These are phyloP conservation scores for Dendryphion nanum DNA, from an alignment of 2,329 filamentous ascomycete species.

Conservation along the genomic window DNA sequence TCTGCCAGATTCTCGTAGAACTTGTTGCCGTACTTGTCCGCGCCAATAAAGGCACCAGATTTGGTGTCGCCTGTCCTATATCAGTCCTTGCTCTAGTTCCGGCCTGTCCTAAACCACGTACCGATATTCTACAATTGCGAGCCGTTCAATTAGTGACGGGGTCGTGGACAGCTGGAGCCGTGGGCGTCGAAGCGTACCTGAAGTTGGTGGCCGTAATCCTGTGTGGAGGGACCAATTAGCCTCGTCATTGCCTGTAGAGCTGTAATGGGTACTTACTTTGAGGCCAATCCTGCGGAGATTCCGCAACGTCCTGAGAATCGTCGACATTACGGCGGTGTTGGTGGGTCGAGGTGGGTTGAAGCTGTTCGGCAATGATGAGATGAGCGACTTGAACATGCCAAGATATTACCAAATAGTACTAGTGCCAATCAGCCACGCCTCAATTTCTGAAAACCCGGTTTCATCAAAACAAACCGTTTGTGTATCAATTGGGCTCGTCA, in stretches of 20 bases:
- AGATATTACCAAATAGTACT: slow-evolving; percentile 7
- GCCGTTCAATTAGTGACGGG: slow-evolving; percentile 23
- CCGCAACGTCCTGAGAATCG: slow-evolving; percentile 77
- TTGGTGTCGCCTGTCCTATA: slow-evolving; percentile 82
- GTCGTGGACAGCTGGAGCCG: slow-evolving; percentile 17
- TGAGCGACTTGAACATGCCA: slow-evolving; percentile 23
- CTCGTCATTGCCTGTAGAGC: slow-evolving; percentile 5
- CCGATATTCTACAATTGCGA: slow-evolving; percentile 37
- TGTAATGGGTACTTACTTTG: slow-evolving; percentile 60
- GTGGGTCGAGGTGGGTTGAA: slow-evolving; percentile 11
- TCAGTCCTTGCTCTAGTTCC: slow-evolving; percentile 21
- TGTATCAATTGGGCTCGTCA: slow-evolving; percentile 12
- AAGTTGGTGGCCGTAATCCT: slow-evolving; percentile 93
- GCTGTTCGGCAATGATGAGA: slow-evolving; percentile 7
- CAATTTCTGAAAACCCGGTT: too few species aligned
- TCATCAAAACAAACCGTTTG: not conserved
- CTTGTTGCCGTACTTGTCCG: slow-evolving; percentile 93
- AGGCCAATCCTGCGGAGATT: slow-evolving; percentile 86
- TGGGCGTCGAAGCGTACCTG: slow-evolving; percentile 63
- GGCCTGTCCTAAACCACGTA: slow-evolving; percentile 15
- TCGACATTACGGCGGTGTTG: slow-evolving; percentile 72
- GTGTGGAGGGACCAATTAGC: slow-evolving; percentile 33
- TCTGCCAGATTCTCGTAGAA: slow-evolving; percentile 90
- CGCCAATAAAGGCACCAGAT: slow-evolving; percentile 79
- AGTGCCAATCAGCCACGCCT: slow-evolving; percentile 7